A percentile compares a stretch with the other conserved stretches of the same genome.
phyloP scores from a whole-genome alignment of 2,329 filamentous ascomycete genomes.

The Penicillium concentricum region DNA sequence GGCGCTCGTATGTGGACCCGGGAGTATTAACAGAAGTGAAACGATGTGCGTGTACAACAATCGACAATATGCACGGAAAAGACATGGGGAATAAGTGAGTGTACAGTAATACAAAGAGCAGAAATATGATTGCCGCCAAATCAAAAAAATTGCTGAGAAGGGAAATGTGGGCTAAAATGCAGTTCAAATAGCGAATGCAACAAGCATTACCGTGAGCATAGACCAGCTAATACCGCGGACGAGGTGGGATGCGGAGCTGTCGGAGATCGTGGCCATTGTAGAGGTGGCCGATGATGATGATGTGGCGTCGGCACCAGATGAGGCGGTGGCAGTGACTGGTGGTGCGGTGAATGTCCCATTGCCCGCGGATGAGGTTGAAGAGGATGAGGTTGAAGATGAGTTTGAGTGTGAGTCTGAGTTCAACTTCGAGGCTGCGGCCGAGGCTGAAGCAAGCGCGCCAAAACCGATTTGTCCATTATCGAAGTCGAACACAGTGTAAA shows the following conservation, averaged over 20 bases:
- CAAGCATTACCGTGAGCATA: constrained; percentile 12
- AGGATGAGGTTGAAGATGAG: not conserved
- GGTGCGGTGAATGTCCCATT: constrained; percentile 18
- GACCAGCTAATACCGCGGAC: constrained; percentile 15
- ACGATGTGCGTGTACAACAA: not conserved
- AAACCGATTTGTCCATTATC: constrained; percentile 52
- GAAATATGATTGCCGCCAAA: constrained; percentile 1
- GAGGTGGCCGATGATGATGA: constrained; percentile 9
- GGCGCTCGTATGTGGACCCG: not conserved
- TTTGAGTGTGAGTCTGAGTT: not conserved
- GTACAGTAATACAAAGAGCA: constrained; percentile 3
- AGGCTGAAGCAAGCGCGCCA: constrained; percentile 20
- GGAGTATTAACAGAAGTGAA: constrained; percentile 6
- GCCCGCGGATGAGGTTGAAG: not conserved
- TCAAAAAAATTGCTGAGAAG: not conserved
- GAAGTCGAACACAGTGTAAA: constrained; percentile 80
- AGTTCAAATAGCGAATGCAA: constrained; percentile 14
- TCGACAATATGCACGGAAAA: not conserved
- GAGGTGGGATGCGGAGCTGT: constrained; percentile 14
- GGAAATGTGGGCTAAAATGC: constrained; percentile 2
- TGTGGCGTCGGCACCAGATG: not conserved
- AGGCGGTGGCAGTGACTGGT: constrained; percentile 10
- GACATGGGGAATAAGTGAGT: not conserved
- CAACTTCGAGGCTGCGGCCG: not conserved
- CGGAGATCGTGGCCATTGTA: constrained; percentile 1